These are phyloP conservation scores for Talaromyces wortmannii DNA, from an alignment of 495 filamentous ascomycete species.

Conservation along the genomic window DNA sequence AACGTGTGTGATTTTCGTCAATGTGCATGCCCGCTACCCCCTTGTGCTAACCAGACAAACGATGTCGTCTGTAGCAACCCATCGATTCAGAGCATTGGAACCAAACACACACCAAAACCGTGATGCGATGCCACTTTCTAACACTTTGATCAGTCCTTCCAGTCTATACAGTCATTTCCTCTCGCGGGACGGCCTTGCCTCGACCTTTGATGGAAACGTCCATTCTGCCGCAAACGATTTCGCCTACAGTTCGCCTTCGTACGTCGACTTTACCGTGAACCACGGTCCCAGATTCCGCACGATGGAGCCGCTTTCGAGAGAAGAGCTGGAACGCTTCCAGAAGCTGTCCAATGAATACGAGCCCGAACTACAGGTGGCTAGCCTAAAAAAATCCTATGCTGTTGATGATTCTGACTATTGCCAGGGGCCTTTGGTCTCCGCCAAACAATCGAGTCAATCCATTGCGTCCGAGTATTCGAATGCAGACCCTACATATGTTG, in stretches of 20 bases:
- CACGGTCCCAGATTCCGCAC: constrained; percentile 12
- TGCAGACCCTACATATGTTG: constrained; percentile 76
- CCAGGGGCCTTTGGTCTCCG: constrained; percentile 78
- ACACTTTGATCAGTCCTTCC: constrained; percentile 29
- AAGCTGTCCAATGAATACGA: constrained; percentile 57
- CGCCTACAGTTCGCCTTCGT: constrained; percentile 14
- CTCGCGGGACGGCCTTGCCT: constrained; percentile 19
- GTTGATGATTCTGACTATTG: constrained; percentile 12
- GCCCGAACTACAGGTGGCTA: constrained; percentile 55
- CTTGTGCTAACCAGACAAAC: background rate
- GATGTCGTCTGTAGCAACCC: constrained; percentile 1
- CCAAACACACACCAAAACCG: background rate
- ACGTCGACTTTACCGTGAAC: background rate
- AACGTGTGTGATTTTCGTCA: background rate
- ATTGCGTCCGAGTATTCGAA: constrained; percentile 86
- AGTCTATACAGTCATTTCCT: constrained; percentile 28
- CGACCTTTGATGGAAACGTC: constrained; percentile 9
- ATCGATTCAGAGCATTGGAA: constrained; percentile 2
- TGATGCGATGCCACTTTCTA: constrained; percentile 40
- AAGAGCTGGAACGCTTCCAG: constrained; percentile 48
- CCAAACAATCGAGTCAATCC: constrained; percentile 65
- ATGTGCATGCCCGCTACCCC: too few relatives aligned
- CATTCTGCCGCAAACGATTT: constrained; percentile 16
- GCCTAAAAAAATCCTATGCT: background rate
- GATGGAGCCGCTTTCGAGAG: constrained; percentile 40